Conservation (phyloP, 768 basidiomycete genomes). For the Trametes maxima region DNA sequence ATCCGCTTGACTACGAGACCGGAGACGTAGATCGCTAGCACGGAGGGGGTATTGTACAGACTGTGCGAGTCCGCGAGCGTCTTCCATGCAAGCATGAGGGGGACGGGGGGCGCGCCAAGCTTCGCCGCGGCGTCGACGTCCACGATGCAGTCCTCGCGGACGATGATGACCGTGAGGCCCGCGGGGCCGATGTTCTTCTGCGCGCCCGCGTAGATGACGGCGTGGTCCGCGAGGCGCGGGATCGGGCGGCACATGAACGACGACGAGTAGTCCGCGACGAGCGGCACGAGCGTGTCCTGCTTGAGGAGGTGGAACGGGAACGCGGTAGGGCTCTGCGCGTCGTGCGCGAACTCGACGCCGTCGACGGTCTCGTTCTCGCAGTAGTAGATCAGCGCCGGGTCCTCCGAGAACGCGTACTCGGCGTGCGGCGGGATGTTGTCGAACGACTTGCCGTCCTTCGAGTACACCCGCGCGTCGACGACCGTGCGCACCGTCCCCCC, state of each 20-base stretch:
- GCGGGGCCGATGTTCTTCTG: constrained; percentile 99
- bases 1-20: constrained; percentile 81
- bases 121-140: constrained; percentile 79
- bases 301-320: constrained; percentile 85
- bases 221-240: constrained; percentile 84
- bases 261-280: constrained; percentile 94
- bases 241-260: constrained; percentile 97
- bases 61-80: constrained; percentile 73
- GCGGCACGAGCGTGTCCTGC: constrained; percentile 60
- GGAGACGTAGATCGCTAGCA: constrained; percentile 88
- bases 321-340: constrained; percentile 52
- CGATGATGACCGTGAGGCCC: constrained; percentile 90
- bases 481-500: constrained; percentile 61
- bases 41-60: constrained; percentile 92
- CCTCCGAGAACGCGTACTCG: constrained; percentile 74
- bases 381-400: constrained; percentile 92
- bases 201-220: constrained; percentile 93
- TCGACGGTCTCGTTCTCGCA: constrained; percentile 99
- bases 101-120: constrained; percentile 75
- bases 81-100: constrained; percentile 82
- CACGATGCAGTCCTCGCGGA: constrained; percentile 92
- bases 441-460: constrained; percentile 68
- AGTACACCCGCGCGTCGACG: constrained; percentile 65
- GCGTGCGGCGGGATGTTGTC: constrained; percentile 77
- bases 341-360: constrained; percentile 83